Evolutionary conservation across 495 filamentous ascomycete genomes (phyloP), one percentile per base, ranked within the genome.

Genomic region (Talaromyces thailandensis): DNA sequence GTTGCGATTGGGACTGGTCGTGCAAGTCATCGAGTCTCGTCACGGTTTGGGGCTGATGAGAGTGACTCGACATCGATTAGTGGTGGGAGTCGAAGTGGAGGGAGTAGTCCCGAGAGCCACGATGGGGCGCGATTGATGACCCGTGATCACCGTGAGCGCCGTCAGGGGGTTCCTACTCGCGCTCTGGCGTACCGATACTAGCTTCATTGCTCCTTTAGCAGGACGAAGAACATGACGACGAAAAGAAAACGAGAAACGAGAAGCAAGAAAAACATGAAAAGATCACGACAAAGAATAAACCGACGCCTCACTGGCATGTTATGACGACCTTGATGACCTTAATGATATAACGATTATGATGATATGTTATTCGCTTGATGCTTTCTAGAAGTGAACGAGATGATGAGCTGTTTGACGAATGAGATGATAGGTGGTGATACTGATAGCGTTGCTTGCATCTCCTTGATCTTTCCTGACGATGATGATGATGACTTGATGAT

Each of bases 1-100:
- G 91, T 86, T 45, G 82, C 86, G 5, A 88, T 88, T 72, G 86
- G 86, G 16, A 83, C 82, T 23, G 86, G 86, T 11, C 71, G 85
- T 45, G 37, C 26, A 8, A 55, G 24, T n/a, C 51, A 28, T 28
- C 51, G 51, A 26, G 51, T 55, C 11, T 55, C 51, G 26, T 56
- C 48, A 3, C 5, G 50, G 11, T 62, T 23, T 32, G 43, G 31
- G 16, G 21, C 35, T 60, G 76, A 83, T 62, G 79, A 82, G 60
- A 75, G 73, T 26, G 78, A 79, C 63, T 73, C 68, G 26, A 57
- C 55, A 11, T 79, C 72, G 28, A 75, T 68, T 56, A 81, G 76
- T 65, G 73, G 71, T 32, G 80, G 75, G 6, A 86, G 83, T 64
- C 76, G 81, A 35, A 81, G 79, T 65, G 79, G 78, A 21, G 79